phyloP scores from a whole-genome alignment of 768 basidiomycete genomes.

The Suillus variegatus region DNA sequence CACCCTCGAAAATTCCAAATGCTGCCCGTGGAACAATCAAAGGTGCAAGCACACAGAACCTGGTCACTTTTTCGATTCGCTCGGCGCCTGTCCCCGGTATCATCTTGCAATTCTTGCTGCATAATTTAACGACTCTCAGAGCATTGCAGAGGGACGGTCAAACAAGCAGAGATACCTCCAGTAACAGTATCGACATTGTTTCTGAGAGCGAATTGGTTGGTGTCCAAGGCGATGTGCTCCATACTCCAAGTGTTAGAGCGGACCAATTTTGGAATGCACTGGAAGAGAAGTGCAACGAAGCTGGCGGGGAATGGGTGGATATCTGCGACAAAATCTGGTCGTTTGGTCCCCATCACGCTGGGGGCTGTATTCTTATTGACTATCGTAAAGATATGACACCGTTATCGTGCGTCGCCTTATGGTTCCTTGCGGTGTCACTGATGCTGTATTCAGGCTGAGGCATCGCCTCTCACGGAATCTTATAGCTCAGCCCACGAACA shows the following conservation, averaged over 20 bases:
- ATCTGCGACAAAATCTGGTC: conserved; percentile 79
- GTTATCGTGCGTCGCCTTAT: conserved; percentile 54
- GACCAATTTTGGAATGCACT: conserved; percentile 84
- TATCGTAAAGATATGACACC: conserved; percentile 45
- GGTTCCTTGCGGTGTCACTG: conserved; percentile 6
- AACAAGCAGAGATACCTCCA: conserved; percentile 31
- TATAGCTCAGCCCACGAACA: conserved; percentile 34
- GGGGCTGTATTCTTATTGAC: conserved; percentile 87
- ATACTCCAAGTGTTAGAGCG: conserved; percentile 62
- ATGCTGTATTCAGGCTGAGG: conserved; percentile 44
- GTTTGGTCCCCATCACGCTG: conserved; percentile 87
- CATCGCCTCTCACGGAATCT: conserved; percentile 45
- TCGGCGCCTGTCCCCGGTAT: conserved; percentile 73
- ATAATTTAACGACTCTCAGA: conserved; percentile 67
- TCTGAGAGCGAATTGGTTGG: conserved; percentile 41
- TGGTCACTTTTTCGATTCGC: conserved; percentile 84
- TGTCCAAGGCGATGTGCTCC: conserved; percentile 59
- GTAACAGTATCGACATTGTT: conserved; percentile 14
- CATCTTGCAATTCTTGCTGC: conserved; percentile 75
- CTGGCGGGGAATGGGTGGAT: conserved; percentile 78
- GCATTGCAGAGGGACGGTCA: conserved; percentile 55
- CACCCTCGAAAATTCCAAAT: conserved; percentile 71
- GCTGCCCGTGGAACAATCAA: conserved; percentile 77
- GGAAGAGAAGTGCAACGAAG: conserved; percentile 59
- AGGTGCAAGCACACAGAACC: conserved; percentile 63